Evolutionary conservation across 257 asterid species (phyloP), one percentile per base, ranked within the genome.

Genomic region (Capsicum rhomboideum): DNA sequence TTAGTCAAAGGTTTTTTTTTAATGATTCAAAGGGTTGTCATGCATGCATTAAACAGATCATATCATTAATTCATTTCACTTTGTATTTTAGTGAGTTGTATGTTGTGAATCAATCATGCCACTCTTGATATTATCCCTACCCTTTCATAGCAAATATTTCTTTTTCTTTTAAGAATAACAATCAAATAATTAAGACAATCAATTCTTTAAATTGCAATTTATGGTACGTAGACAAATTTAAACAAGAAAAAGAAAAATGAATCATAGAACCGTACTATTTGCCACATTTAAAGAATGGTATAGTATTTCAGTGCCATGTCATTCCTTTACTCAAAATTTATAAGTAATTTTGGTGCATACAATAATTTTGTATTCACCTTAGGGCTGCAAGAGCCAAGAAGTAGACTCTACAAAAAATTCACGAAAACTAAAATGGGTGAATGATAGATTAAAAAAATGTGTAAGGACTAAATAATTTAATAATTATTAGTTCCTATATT

Each of bases 1-100:
- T 28, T 59, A 83, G 81, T 79, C 84, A 84, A 84, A 66, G 31
- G 63, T 2, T 16, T 68, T 66, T 84, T 79, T 42, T 61, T 40
- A 84, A 31, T 64, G 80, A n/a, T 40, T 64, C 84, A 64, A 40
- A 21, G 83, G 18, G 4, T 42, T 59, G 4, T 56, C 67, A 58
- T 21, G 67, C 42, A 23, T 21, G 79, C 40, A 69, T 6, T 20
- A 68, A 83, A 71, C 63, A 50, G 10, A 28, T 26, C 42, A 46
- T 74, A 46, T 14, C 26, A 50, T 72, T 8, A 72, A 44, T 18
- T 8, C 61, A 26, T 28, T 77, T 50, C 63, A 50, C 81, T 77
- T 50, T 77, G 46, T 77, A 2, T 77, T 75, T 16, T 49, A 49
- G 18, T 77, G 79, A 42, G 79, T 71, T 71, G 79, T 16, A 50